Evolutionary conservation across 2,329 filamentous ascomycete species (phyloP), one percentile per base, ranked within the genome.

Genomic region (Pseudocercospora vitis): DNA sequence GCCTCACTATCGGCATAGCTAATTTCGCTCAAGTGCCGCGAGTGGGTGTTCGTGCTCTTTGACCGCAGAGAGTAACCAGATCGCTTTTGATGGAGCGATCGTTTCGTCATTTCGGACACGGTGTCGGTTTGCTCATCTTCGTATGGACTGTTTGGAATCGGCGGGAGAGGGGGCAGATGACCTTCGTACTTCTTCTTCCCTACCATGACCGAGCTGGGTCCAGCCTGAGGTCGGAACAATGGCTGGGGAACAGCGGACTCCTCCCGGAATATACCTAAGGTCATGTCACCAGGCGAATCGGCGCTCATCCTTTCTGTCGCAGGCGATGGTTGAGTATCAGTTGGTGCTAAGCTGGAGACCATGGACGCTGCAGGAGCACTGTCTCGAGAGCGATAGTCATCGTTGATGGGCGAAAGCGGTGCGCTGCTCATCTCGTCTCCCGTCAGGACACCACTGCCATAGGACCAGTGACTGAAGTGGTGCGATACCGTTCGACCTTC

Each of bases 191-290:
- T 63, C 35, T 55, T 60, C 31, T 52, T 48, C 31, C 51, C 42
- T 29, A 37, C 47, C 18, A 44, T 45, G 33, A 52, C 37, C 6
- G 52, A 12, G 9, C 29, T 53, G 7, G 56, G 14, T 12, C 44
- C 49, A 29, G 45, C 23, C 12, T 55, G 50, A 14, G 57, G 50
- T 24, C 56, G 57, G 62, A 70, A 70, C 4, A 71, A 57, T 9
- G 69, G 68, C 47, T 70, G 64, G 7, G 68, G 69, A 19, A 69
- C 64, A 12, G 66, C 68, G 26, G 67, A 70, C 33, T 64, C 61
- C 33, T 65, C 64, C 4, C 66, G 61, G 50, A 55, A 68, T 24
- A 64, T 59, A 12, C 60, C 63, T 44, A 66, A 54, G 1, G 65
- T 67, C 65, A 67, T 67, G 29, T 68, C 65, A 12, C 64, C 65